A percentile compares a stretch with the other conserved stretches of the same genome.
These are phyloP conservation scores for Pythium monospermum DNA, from an alignment of 352 stramenopile species.

Conservation along the genomic window DNA sequence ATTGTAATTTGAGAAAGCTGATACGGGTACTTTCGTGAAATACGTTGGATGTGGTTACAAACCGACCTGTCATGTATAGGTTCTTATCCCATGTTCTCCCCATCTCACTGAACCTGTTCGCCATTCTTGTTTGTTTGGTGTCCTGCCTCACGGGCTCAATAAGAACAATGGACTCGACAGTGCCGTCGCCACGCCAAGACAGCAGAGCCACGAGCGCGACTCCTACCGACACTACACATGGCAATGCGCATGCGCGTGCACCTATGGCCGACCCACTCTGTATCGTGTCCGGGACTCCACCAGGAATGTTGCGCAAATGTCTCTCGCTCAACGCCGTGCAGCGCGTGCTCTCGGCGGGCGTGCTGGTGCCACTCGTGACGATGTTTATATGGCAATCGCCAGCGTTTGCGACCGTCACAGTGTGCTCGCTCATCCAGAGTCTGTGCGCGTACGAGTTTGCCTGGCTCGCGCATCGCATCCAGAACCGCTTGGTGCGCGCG, in stretches of 20 bases:
- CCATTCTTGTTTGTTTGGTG: background rate
- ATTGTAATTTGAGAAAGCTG: too few species aligned
- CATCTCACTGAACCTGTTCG: background rate
- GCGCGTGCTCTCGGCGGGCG: slow-evolving; percentile 48
- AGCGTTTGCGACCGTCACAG: slow-evolving; percentile 53
- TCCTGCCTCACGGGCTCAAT: background rate
- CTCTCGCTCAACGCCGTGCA: slow-evolving; percentile 52
- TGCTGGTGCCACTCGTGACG: slow-evolving; percentile 60
- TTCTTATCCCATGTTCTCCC: too few species aligned
- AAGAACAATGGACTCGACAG: background rate
- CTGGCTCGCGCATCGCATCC: slow-evolving; percentile 66
- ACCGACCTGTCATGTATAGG: too few species aligned
- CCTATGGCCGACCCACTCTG: too few species aligned
- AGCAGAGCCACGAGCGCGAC: too few species aligned
- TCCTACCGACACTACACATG: too few species aligned
- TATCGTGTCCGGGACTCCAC: too few species aligned
- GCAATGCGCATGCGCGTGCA: too few species aligned
- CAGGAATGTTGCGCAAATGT: too few species aligned
- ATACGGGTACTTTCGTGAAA: too few species aligned
- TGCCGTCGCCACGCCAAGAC: too few species aligned
- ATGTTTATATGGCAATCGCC: slow-evolving; percentile 74
- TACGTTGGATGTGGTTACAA: too few species aligned
- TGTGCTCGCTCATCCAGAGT: slow-evolving; percentile 62
- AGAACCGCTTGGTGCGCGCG: slow-evolving; percentile 33
- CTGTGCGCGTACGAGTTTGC: slow-evolving; percentile 72